Base-by-base conservation (phyloP, 257 asterid genomes). In the Henckelia pumila region DNA sequence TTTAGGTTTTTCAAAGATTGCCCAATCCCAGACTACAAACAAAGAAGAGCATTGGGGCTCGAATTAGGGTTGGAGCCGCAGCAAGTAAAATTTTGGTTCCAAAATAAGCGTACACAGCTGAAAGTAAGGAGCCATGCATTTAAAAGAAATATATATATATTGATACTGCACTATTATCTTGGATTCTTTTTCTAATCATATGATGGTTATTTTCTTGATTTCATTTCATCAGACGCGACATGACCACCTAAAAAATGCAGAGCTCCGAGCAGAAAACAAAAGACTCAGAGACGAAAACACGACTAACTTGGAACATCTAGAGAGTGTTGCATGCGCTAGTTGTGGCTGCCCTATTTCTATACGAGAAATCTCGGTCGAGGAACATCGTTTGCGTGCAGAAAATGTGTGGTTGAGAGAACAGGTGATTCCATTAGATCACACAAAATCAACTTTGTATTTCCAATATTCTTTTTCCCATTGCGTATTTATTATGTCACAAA, bases 31-130 rank as follows among this genome's bases (percentile, higher is more conserved):
- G 77, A 74, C 22, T 78, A 80, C 30, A 71, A 25, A 22, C 80
- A 75, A 29, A 64, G 83, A 33, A 62, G 21, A 53, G 77, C 73
- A 9, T 75, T 83, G 19, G 29, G 85, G 21, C 25, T 21, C 0
- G 57, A 52, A 13, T 6, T 81, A 8, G 83, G 79, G 2, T 72
- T 81, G 71, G 74, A 76, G 8, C 70, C 75, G 1, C 19, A 21
- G 17, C 83, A 81, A 24, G 77, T 83, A 32, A 83, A 80, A 6
- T 83, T 73, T 65, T 83, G 88, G 88, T 83, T 83, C 70, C 88
- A 83, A 59, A 83, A 83, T 56, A 82, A 82, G 55, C 79, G 82
- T 4, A 73, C 76, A 0, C 77, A 81, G 24, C 26, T 67, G 66
- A 44, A 80, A 71, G 78, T 81, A 73, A 56, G 20, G 17, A 29